Evolutionary conservation across 345 rosid species (phyloP), one percentile per base, ranked within the genome.

Genomic region (Euphorbia tirucalli): DNA sequence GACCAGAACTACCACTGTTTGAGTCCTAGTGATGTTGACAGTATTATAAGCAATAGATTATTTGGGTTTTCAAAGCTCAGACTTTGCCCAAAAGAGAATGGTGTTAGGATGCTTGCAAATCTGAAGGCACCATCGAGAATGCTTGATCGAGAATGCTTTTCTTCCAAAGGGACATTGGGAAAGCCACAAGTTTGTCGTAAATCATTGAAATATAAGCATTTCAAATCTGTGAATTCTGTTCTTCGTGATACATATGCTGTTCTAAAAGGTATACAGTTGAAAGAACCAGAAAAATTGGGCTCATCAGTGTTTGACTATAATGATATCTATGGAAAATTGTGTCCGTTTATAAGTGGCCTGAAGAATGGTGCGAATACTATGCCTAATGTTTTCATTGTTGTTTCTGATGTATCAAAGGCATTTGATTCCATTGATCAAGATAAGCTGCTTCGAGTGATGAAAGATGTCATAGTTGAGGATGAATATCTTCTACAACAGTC

Each of bases 361-460:
- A 89, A 84, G 76, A 85, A 81, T 68, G 85, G 75, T 56, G 75
- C 79, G 32, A 73, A 80, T 60, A 63, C 52, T 24, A 41, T 82
- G 69, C 89, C 93, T 69, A 74, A 70, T 55, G 67, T 88, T 69
- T 91, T 79, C 76, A 59, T 88, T 72, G 90, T 93, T 67, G 87
- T 84, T 70, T 86, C 89, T 70, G 98, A 93, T 84, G 98, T 93
- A 64, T 81, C 73, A 30, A 91, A 88, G 78, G 98, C 97, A 48
- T 93, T 87, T 80, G 98, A 93, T 81, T 89, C 97, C 8, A 60
- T 91, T 62, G 71, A 88, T 78, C 97, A 91, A 71, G 85, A 81
- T 71, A 87, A 85, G 79, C 79, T 93, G 77, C 86, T 91, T 61
- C 22, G 66, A 48, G 80, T 90, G 31, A 71, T 88, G 80, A 74